Conservation (phyloP, 83 land plant genomes). For the Thuja plicata region DNA sequence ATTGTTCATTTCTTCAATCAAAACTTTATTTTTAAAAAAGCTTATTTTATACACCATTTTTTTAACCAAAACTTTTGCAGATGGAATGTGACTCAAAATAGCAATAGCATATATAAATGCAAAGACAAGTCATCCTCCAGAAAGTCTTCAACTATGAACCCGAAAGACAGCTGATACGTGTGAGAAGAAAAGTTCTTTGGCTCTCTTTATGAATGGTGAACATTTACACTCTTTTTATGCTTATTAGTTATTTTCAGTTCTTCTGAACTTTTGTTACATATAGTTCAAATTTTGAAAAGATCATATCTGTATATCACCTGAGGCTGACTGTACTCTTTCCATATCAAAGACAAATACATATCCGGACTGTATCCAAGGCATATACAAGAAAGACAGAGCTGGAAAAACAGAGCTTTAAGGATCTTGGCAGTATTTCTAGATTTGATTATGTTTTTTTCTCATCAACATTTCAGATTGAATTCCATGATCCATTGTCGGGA, state of each 20-base stretch:
- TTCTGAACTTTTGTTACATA: not conserved
- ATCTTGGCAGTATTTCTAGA: too few species aligned
- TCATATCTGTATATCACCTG: too few species aligned
- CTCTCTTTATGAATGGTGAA: not conserved
- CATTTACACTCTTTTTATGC: not conserved
- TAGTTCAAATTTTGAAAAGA: not conserved
- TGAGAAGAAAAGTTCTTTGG: not conserved
- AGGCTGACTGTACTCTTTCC: too few species aligned
- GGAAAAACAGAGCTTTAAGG: too few species aligned
- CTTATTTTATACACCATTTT: not conserved
- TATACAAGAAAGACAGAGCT: too few species aligned
- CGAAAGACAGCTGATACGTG: not conserved
- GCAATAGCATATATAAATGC: not conserved
- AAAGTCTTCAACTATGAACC: not conserved
- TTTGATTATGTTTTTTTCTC: too few species aligned
- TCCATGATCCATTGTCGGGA: too few species aligned
- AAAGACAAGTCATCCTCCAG: not conserved
- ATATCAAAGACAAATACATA: too few species aligned
- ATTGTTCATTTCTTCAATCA: not conserved
- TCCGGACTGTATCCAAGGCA: too few species aligned
- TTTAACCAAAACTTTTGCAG: not conserved
- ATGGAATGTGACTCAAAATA: not conserved
- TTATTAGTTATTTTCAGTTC: not conserved
- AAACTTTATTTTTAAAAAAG: not conserved
- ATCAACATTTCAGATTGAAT: too few species aligned